Base-by-base conservation (phyloP, 2,329 filamentous ascomycete genomes). In the Coleophoma crateriformis region DNA sequence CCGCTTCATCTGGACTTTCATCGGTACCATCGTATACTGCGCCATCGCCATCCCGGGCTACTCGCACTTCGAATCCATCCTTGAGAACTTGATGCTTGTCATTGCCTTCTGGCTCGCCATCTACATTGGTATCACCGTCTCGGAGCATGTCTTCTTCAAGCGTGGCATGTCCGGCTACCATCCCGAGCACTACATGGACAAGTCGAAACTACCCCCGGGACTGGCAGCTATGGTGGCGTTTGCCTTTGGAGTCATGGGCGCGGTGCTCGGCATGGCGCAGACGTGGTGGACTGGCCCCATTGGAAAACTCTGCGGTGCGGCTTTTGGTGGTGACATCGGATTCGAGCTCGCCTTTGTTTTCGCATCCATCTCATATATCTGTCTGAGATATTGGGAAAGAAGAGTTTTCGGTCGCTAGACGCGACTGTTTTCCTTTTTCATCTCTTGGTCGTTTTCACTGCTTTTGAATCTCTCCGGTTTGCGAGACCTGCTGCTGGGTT, bases 21-120 rank as follows among this genome's bases (percentile, higher is more conserved):
- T 85, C 42, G 81, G 73, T 33, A 85, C 84, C 0, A 72, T 74
- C 33, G 73, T 81, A 20, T 87, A 86, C 64, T 77, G 87, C 54
- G 84, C 78, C 20, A 82, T 89, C 58, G 79, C 83, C 8, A 85
- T 90, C 47, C 83, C 84, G 0, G 86, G 83, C 2, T 88, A 87
- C 68, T 68, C 67, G 4, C 73, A 84, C 61, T 88, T 88, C 64
- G 79, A 82, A 55, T 62, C 65, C 7, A 76, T 85, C 3, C 72
- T 89, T 13, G 77, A 85, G 62, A 85, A 87, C 66, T 87, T 89
- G 68, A 86, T 89, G 81, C 67, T 79, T 53, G 63, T 84, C 46
- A 82, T 83, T 53, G 79, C 79, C 2, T 90, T 89, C 71, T 90
- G 86, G 85, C 74, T 89, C 2, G 81, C 84, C 44, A 87, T 89